phyloP scores from a whole-genome alignment of 345 rosid species.

The Sonneratia alba region DNA sequence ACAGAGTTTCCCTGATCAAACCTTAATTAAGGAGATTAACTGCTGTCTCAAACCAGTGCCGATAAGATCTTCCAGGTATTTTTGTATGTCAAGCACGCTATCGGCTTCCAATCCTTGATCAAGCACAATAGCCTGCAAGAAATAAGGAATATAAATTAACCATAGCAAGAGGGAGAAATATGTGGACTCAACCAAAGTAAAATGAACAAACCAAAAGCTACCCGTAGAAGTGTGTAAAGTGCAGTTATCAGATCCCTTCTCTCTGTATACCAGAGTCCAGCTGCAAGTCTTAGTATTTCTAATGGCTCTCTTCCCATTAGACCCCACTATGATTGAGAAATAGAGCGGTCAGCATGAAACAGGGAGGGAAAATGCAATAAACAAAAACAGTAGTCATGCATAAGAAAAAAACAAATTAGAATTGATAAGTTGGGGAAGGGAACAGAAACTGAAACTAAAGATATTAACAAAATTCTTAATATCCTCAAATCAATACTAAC shows the following conservation, averaged over 20 bases:
- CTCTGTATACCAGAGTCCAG: constrained; percentile 93
- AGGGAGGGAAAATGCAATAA: background rate
- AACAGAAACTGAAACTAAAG: background rate
- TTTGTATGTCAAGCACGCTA: constrained; percentile 66
- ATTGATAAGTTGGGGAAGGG: background rate
- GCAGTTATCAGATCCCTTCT: constrained; percentile 78
- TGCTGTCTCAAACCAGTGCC: constrained; percentile 68
- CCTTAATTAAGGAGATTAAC: constrained; percentile 75
- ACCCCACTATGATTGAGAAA: constrained; percentile 47
- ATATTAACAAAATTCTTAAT: background rate
- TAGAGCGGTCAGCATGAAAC: background rate
- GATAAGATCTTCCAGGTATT: constrained; percentile 63
- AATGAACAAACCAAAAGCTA: constrained; percentile 14
- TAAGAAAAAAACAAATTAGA: background rate
- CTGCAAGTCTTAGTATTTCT: constrained; percentile 83
- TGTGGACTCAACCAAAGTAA: constrained; percentile 3
- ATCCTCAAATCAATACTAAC: constrained; percentile 18
- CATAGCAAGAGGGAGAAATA: background rate
- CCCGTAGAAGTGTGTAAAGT: constrained; percentile 70
- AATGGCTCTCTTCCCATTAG: constrained; percentile 71
- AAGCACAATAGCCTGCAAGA: constrained; percentile 75
- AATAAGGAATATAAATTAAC: background rate
- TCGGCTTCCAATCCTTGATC: constrained; percentile 77
- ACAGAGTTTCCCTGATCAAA: constrained; percentile 9
- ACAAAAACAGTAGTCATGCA: background rate